Base-by-base conservation (phyloP, 257 asterid genomes). In the Hygrophila difformis region DNA sequence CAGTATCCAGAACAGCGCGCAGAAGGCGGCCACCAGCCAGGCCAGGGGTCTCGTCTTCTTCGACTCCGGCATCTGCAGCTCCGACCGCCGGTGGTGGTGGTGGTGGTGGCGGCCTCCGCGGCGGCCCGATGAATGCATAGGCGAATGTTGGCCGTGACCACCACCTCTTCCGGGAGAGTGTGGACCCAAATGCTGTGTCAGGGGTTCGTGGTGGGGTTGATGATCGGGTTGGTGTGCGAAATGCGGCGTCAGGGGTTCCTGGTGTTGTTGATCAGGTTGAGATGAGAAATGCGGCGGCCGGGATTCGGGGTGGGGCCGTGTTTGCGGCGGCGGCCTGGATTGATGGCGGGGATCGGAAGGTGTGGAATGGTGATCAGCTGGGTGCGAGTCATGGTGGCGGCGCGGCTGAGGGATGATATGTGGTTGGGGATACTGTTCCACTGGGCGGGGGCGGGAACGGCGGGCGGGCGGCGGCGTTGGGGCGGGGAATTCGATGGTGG, bases 11-110 rank as follows among this genome's bases (percentile, higher is more conserved):
- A 89, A 89, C 46, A 89, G 82, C 0, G 67, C 44, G 21, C 96
- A 85, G 35, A 78, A 64, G 35, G 80, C 86, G 1, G 93, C 98
- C 23, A 89, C 49, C 9, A 89, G 66, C 96, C 96, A 85, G 16
- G 92, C 76, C 3, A 85, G 0, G 0, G 94, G 94, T 26, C 39
- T 77, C 4, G 92, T 75, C 15, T 49, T 57, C 1, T 41, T 59
- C 12, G 70, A 44, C n/a, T n/a, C n/a, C 31, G 31, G 2, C 53
- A 10, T 0, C 78, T 0, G 55, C 59, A 19, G 45, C 63, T 19
- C 70, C 62, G 43, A 53, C 36, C 0, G 65, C 45, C 2, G 60
- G 41, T 37, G 62, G n/a, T 16, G 39, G 35, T 18, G 53, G 33
- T 19, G n/a, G 7, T 1, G 36, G 8, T 3, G 18, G 17, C 35